These are phyloP conservation scores for Capsicum baccatum DNA, from an alignment of 257 asterid genomes.

Conservation along the genomic window DNA sequence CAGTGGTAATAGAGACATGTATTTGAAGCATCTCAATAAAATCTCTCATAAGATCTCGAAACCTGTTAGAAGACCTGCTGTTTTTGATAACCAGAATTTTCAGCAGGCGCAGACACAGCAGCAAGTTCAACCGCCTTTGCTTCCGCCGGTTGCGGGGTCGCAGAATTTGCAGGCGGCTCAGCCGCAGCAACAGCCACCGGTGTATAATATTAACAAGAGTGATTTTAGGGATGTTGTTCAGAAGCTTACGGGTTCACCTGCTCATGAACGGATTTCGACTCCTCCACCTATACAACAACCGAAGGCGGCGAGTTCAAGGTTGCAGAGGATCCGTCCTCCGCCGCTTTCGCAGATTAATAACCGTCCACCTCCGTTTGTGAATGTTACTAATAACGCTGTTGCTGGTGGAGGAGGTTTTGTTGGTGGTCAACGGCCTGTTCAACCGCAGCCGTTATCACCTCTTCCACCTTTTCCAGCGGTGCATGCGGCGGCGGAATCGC, in stretches of 20 bases:
- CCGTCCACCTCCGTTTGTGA: conserved; percentile 51
- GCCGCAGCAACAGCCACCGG: conserved; percentile 76
- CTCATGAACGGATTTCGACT: conserved; percentile 59
- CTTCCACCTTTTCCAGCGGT: conserved; percentile 76
- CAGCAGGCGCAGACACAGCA: conserved; percentile 22
- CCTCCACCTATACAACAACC: conserved; percentile 61
- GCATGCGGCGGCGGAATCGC: conserved; percentile 62
- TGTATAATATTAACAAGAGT: conserved; percentile 78
- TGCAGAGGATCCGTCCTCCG: conserved; percentile 94
- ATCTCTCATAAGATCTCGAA: conserved; percentile 49
- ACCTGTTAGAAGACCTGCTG: conserved; percentile 34
- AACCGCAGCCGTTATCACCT: conserved; percentile 47
- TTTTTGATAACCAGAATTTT: conserved; percentile 29
- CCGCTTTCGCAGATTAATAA: conserved; percentile 71
- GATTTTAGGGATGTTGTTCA: conserved; percentile 91
- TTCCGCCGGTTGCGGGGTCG: conserved; percentile 5
- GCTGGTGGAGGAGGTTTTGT: conserved; percentile 29
- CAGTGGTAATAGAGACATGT: conserved; percentile 30
- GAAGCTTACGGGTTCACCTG: conserved; percentile 87
- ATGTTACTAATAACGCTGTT: conserved; percentile 1
- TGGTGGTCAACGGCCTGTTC: conserved; percentile 47
- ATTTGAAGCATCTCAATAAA: conserved; percentile 47
- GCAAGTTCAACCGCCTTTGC: conserved; percentile 9
- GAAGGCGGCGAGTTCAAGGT: conserved; percentile 69
- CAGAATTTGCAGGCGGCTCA: conserved; percentile 21